These are phyloP conservation scores for Boletales sp. DNA, from an alignment of 768 basidiomycete species.

Conservation along the genomic window DNA sequence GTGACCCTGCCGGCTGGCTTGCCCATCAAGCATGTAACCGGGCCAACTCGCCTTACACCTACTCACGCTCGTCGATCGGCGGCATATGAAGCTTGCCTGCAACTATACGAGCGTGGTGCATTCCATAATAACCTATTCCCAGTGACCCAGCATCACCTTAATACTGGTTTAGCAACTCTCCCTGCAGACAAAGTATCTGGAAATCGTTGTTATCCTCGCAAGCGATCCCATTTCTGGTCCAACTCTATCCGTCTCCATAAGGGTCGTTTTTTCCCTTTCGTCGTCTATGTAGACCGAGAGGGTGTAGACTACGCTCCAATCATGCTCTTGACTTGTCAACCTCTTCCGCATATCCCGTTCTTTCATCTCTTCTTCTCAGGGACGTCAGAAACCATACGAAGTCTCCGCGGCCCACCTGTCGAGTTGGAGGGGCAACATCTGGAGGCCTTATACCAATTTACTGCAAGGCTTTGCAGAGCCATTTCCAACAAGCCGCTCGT, in stretches of 20 bases:
- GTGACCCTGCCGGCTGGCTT: slow-evolving; percentile 45
- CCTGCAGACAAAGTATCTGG: slow-evolving; percentile 34
- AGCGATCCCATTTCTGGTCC: slow-evolving; percentile 65
- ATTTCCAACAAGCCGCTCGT: slow-evolving; percentile 65
- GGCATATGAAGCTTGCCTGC: slow-evolving; percentile 53
- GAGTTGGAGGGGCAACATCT: slow-evolving; percentile 44
- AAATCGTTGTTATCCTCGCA: slow-evolving; percentile 53
- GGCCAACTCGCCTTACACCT: slow-evolving; percentile 43
- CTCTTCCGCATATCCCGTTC: slow-evolving; percentile 53
- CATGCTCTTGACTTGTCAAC: slow-evolving; percentile 60
- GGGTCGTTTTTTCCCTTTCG: slow-evolving; percentile 32
- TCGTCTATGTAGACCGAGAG: slow-evolving; percentile 35
- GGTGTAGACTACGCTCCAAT: slow-evolving; percentile 51
- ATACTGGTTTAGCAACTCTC: slow-evolving; percentile 7
- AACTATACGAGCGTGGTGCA: slow-evolving; percentile 46
- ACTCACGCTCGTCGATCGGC: slow-evolving; percentile 56
- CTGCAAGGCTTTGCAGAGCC: slow-evolving; percentile 56
- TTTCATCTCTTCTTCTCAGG: slow-evolving; percentile 64
- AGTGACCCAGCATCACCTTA: slow-evolving; percentile 1
- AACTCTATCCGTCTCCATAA: slow-evolving; percentile 33
- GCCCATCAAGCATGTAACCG: slow-evolving; percentile 39
- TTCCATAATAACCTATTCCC: slow-evolving; percentile 50
- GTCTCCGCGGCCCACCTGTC: slow-evolving; percentile 49
- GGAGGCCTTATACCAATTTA: slow-evolving; percentile 54
- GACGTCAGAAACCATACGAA: slow-evolving; percentile 37